A percentile compares a stretch with the other conserved stretches of the same genome.
Evolutionary conservation across 2,329 filamentous ascomycete genomes (phyloP).

Genomic region (Berkeleyomyces basicola): DNA sequence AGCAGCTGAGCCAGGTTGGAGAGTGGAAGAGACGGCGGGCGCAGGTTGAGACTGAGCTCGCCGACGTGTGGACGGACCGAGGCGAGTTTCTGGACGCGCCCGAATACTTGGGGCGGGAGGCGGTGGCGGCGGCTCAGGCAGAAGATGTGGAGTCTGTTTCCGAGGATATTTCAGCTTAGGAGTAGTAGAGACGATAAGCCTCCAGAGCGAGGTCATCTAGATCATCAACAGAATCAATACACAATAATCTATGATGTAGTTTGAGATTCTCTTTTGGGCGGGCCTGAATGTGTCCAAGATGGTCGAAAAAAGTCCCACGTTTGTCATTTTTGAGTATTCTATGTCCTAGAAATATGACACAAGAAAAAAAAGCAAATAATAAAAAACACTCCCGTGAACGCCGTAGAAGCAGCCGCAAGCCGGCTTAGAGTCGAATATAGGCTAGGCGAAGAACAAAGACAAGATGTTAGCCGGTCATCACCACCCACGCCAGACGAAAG

Average conservation of each 20-base stretch:
- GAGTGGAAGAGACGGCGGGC: slow-evolving; percentile 62
- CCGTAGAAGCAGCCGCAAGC: not conserved
- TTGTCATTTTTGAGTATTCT: not conserved
- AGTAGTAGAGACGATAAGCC: not conserved
- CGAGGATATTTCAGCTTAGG: not conserved
- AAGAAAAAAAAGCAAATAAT: not conserved
- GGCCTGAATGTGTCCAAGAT: too few species aligned
- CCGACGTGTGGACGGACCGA: slow-evolving; percentile 40
- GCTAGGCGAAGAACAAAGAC: not conserved
- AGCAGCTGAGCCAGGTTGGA: slow-evolving; percentile 65
- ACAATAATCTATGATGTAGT: not conserved
- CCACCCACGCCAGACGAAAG: not conserved
- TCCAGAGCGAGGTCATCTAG: too few species aligned
- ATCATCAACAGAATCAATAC: too few species aligned
- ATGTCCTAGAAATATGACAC: not conserved
- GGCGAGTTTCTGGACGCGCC: slow-evolving; percentile 33
- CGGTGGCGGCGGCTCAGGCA: not conserved
- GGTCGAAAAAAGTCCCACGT: not conserved
- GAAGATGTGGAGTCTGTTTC: not conserved
- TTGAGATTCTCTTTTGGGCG: not conserved
- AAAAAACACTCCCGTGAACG: not conserved
- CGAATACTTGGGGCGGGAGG: slow-evolving; percentile 23
- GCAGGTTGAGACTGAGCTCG: slow-evolving; percentile 72
- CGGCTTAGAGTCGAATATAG: not conserved
- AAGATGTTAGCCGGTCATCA: not conserved